Base-by-base conservation (phyloP, 139 green algal species). In the Auxenochlorella pyrenoidosa region DNA sequence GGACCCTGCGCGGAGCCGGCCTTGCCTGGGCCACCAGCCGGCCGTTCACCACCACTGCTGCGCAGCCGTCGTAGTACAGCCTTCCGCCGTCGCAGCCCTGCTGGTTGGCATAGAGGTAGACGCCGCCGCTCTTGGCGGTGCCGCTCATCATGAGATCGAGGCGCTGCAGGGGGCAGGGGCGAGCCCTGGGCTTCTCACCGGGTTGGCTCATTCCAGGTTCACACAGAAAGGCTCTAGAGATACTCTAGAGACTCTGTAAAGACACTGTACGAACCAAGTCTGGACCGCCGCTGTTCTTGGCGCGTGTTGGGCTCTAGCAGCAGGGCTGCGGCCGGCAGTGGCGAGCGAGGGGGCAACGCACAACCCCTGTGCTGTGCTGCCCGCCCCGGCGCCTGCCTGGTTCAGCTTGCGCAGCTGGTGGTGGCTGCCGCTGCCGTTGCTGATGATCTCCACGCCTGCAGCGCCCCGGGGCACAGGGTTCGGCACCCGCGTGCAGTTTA, bases 91-190 rank as follows among this genome's bases (percentile, higher is more conserved):
- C 98, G 89, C 98, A 99, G 43, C 98, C 80, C 75, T 81, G 75
- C 93, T 99, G 97, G 92, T 99, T 99, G 88, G 97, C 94, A 82
- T 99, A 99, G 86, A 99, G 82, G 93, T 99, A 99, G 54, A 98
- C 95, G 16, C 98, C 98, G 6, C 98, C 98, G 0, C 92, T 92
- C 90, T 99, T 99, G 63, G 92, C 89, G 0, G 96, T 99, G 0
- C 95, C 96, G 16, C 88, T 91, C 38, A 88, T 71, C 44, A 99
- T 98, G 0, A 99, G 91, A 82, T 98, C 93, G 86, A 63, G 54
- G 16, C 54, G 54, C 54, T 63, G 54, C 54, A 63, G 54, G 18
- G 54, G 18, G 15, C n/a, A 63, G 54, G 18, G 54, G 18, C 54
- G 2, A 63, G 54, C n/a, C n/a, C n/a, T n/a, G n/a, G n/a, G n/a